Percentiles rank a stretch among this genome's conserved stretches.
phyloP scores from a whole-genome alignment of 2,329 filamentous ascomycete species.

The Thelonectria olida region DNA sequence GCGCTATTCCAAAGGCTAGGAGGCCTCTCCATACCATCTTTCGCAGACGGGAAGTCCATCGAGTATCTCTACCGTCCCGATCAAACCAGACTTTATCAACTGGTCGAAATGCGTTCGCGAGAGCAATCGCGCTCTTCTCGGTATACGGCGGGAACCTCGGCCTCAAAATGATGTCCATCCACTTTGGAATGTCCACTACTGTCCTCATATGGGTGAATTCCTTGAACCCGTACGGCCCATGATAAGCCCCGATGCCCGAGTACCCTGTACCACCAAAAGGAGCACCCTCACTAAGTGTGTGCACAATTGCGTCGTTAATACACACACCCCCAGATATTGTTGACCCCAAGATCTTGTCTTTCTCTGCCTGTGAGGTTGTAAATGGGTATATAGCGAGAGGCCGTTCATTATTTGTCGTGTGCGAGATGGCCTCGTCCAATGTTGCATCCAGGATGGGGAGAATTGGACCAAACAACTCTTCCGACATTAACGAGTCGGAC shows the following conservation, averaged over 20 bases:
- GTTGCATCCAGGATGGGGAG: constrained; percentile 50
- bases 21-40: too few species aligned
- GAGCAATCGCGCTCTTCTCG: constrained; percentile 22
- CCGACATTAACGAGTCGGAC: not conserved
- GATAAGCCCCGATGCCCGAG: constrained; percentile 54
- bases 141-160: constrained; percentile 35
- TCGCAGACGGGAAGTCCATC: too few species aligned
- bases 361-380: not conserved
- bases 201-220: constrained; percentile 42
- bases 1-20: too few species aligned
- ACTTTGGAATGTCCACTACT: constrained; percentile 22
- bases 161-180: constrained; percentile 28
- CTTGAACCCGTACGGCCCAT: constrained; percentile 52
- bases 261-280: constrained; percentile 58
- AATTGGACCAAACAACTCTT: constrained; percentile 50
- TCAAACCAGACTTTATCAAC: constrained; percentile 2
- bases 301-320: not conserved
- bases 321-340: not conserved
- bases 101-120: constrained; percentile 8
- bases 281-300: constrained; percentile 35
- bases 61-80: too few species aligned
- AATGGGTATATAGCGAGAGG: constrained; percentile 39
- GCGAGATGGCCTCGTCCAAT: constrained; percentile 41
- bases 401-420: constrained; percentile 41
- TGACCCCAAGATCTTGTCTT: not conserved